Conservation (phyloP, 2,329 filamentous ascomycete genomes). For the Ophiognomonia clavigignenti-juglandacearum region DNA sequence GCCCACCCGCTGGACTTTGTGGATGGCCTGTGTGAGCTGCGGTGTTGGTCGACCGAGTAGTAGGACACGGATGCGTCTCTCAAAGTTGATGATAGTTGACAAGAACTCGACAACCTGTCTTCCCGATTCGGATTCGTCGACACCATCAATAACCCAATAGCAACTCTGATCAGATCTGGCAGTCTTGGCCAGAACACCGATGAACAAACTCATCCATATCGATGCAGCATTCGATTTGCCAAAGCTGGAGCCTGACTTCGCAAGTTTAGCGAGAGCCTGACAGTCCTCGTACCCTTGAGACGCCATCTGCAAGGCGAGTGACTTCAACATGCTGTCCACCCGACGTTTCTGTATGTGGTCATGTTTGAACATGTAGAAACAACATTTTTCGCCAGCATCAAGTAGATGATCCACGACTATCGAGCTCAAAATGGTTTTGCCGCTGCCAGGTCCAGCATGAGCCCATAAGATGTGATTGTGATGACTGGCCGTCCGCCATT, state of each 20-base stretch:
- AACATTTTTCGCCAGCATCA: too few species aligned
- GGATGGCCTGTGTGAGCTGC: neutral
- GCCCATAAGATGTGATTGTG: too few species aligned
- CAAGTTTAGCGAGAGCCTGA: neutral
- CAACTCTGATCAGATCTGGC: neutral
- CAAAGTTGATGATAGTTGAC: neutral
- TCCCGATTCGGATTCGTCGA: neutral
- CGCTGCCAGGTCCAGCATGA: too few species aligned
- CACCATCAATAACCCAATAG: conserved; percentile 1
- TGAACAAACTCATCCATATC: neutral
- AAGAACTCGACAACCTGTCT: neutral
- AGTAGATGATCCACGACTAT: too few species aligned
- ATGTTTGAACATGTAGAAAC: too few species aligned
- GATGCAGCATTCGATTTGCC: neutral
- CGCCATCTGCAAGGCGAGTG: too few species aligned
- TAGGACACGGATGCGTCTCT: neutral
- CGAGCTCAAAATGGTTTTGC: too few species aligned
- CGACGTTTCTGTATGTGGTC: too few species aligned
- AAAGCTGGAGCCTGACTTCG: neutral
- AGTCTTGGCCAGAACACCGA: neutral
- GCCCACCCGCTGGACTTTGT: neutral
- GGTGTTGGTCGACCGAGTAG: neutral
- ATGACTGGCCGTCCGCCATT: too few species aligned
- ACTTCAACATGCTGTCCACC: too few species aligned
- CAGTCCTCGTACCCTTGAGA: too few species aligned